Evolutionary conservation across 2,329 filamentous ascomycete species (phyloP).

Genomic region (Neurospora sp.): DNA sequence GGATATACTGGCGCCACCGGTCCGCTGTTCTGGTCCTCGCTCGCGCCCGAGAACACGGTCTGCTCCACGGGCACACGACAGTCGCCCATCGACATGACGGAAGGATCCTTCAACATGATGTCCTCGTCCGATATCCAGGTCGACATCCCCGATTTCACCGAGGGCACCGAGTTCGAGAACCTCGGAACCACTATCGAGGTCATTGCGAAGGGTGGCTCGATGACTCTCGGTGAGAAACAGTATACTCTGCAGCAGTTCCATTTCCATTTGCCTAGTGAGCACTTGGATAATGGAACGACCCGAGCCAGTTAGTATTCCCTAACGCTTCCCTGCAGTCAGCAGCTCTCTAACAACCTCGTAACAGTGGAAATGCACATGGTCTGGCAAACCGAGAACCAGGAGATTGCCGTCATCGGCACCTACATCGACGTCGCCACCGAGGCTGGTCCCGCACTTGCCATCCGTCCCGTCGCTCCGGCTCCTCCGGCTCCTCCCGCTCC

Average conservation of each 20-base stretch:
- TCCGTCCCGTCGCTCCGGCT: slow-evolving; percentile 8
- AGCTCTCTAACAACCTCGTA: background rate
- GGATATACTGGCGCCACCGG: slow-evolving; percentile 17
- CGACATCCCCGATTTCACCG: slow-evolving; percentile 31
- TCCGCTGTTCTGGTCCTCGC: slow-evolving; percentile 3
- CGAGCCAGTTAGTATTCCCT: slow-evolving; percentile 29
- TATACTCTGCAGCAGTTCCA: slow-evolving; percentile 38
- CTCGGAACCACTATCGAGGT: slow-evolving; percentile 49
- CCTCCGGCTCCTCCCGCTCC: slow-evolving; percentile 7
- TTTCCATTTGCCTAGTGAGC: slow-evolving; percentile 41
- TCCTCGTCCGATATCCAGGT: slow-evolving; percentile 24
- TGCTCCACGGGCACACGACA: slow-evolving; percentile 44
- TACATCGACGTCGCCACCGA: slow-evolving; percentile 31
- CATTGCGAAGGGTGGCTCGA: slow-evolving; percentile 30
- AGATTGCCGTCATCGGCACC: slow-evolving; percentile 34
- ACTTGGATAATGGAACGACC: slow-evolving; percentile 34
- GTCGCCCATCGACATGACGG: slow-evolving; percentile 47
- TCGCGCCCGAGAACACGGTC: slow-evolving; percentile 27
- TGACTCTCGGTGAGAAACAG: slow-evolving; percentile 24
- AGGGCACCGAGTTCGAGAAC: slow-evolving; percentile 43
- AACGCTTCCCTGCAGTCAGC: background rate
- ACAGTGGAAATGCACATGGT: slow-evolving; percentile 51
- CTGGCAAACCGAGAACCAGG: slow-evolving; percentile 33
- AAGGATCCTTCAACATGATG: slow-evolving; percentile 25
- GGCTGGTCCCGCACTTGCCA: slow-evolving; percentile 10